Percentiles rank a stretch among this genome's conserved stretches.
Conservation (phyloP, 805 yeast species). For the Metahyphopichia silvanorum region DNA sequence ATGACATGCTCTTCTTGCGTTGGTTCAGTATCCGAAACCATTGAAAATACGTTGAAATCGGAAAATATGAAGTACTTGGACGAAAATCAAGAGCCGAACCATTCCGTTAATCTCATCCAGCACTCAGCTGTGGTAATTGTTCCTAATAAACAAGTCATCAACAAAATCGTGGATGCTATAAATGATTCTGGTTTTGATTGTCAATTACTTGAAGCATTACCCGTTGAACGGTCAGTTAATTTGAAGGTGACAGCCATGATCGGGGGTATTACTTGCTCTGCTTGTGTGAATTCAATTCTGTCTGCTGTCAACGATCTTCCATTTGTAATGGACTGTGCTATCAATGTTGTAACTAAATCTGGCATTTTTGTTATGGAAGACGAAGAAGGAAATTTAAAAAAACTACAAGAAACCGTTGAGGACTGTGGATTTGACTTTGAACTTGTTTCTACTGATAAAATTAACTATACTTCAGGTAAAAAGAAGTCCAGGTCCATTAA, state of each 20-base stretch:
- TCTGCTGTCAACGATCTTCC: slow-evolving; percentile 45
- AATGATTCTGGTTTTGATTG: slow-evolving; percentile 41
- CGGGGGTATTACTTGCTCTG: slow-evolving; percentile 74
- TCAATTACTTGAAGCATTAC: slow-evolving; percentile 55
- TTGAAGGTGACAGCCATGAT: slow-evolving; percentile 57
- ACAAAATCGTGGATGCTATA: slow-evolving; percentile 23
- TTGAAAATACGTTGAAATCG: slow-evolving; percentile 11
- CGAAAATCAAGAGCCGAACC: slow-evolving; percentile 22
- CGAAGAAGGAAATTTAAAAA: slow-evolving; percentile 33
- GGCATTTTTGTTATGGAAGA: slow-evolving; percentile 61
- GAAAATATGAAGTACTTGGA: slow-evolving; percentile 3
- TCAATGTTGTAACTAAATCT: slow-evolving; percentile 58
- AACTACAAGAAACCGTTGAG: slow-evolving; percentile 51
- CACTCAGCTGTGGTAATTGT: slow-evolving; percentile 53
- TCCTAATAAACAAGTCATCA: slow-evolving; percentile 46
- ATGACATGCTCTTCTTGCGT: slow-evolving; percentile 43
- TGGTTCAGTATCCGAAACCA: slow-evolving; percentile 23
- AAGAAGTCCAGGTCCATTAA: slow-evolving; percentile 54
- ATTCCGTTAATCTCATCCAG: slow-evolving; percentile 49
- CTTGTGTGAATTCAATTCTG: slow-evolving; percentile 59
- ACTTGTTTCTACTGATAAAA: slow-evolving; percentile 39
- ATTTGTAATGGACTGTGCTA: slow-evolving; percentile 50
- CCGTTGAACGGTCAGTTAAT: slow-evolving; percentile 47
- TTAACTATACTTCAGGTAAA: slow-evolving; percentile 46
- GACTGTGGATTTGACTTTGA: slow-evolving; percentile 67